Percentiles rank a stretch among this genome's conserved stretches.
phyloP scores from a whole-genome alignment of 805 yeast species.

The Barnettozyma sucrosica region DNA sequence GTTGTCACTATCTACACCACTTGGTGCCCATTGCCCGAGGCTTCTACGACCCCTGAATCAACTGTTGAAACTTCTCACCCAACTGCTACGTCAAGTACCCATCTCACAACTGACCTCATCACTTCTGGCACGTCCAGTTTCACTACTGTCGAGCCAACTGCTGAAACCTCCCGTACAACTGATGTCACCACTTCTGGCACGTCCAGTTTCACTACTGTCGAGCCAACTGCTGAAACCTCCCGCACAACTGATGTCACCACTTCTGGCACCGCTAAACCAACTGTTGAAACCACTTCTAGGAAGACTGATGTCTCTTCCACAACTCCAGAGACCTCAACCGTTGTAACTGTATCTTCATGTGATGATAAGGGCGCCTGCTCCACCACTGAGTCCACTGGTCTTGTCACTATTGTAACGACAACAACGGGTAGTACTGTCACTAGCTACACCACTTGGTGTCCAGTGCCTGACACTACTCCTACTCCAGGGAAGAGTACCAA shows the following conservation, averaged over 20 bases:
- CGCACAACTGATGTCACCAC: background rate
- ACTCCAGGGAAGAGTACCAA: background rate
- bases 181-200: background rate
- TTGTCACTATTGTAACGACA: slow-evolving; percentile 28
- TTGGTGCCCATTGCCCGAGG: slow-evolving; percentile 13
- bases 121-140: background rate
- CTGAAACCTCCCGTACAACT: too few species aligned
- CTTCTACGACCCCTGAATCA: background rate
- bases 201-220: background rate
- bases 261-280: background rate
- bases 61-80: background rate
- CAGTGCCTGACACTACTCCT: slow-evolving; percentile 7
- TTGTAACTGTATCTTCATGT: slow-evolving; percentile 21
- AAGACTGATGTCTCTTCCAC: background rate
- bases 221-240: too few species aligned
- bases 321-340: slow-evolving; percentile 9
- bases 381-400: slow-evolving; percentile 13
- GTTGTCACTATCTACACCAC: background rate
- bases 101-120: background rate
- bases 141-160: background rate
- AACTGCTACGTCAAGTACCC: background rate
- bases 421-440: slow-evolving; percentile 28
- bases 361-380: slow-evolving; percentile 10
- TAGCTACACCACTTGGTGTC: slow-evolving; percentile 24
- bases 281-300: background rate